Evolutionary conservation across 306 rosid genomes (phyloP), one percentile per base, ranked within the genome.

Genomic region (Dalbergia cochinchinensis): DNA sequence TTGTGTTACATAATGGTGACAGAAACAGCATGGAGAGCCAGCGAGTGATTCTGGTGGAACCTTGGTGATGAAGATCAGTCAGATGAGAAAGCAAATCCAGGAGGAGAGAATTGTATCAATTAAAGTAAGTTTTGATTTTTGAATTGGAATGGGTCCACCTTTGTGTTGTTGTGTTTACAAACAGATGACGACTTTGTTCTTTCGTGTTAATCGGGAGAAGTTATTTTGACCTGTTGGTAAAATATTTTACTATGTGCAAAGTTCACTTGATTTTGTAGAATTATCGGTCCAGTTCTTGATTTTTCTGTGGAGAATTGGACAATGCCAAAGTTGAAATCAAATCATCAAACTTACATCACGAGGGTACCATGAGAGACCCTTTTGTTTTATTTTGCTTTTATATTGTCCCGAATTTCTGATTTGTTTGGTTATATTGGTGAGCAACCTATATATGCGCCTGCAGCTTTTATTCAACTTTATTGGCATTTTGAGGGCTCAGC

Each of bases 1-100:
- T 51, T 73, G 19, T 20, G 8, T 84, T 48, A 4, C 41, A 7
- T 54, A 42, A 57, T 67, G 48, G 73, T 70, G 55, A 39, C 80
- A 83, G 89, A 82, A 74, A 76, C 76, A 65, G 54, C 67, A 73
- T 20, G 89, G 83, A 76, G 87, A 87, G 20, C 85, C 69, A 18
- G 59, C 79, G 18, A 80, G 67, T 20, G 83, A 63, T 47, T 60
- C 19, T 70, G 51, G 53, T 78, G 89, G 74, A 71, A 65, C 67
- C 71, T 86, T 87, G 89, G 11, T 48, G 10, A 51, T 55, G 42
- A 87, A 86, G 86, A 71, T 94, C 45, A 73, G 85, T 76, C 66
- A 79, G 53, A 81, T 88, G 15, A 79, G 71, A 84, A 71, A 45
- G 80, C 85, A 94, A 88, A 84, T 91, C 76, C 88, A 85, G 63